Conservation (phyloP, 768 basidiomycete species). For the Pleurotus pulmonarius region DNA sequence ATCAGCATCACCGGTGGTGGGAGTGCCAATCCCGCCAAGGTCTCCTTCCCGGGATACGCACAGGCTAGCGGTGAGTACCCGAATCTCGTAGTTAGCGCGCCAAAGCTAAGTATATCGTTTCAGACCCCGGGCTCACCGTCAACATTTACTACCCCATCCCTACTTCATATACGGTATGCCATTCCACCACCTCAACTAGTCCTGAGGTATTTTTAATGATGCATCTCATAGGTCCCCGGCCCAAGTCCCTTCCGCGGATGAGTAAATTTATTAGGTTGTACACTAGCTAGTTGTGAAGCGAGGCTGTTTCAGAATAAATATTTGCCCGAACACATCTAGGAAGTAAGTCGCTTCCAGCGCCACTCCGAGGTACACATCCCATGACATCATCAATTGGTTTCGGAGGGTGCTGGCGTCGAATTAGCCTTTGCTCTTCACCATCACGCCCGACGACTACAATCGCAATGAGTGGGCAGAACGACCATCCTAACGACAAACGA, state of each 20-base stretch:
- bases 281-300: no score
- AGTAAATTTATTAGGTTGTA: neutral
- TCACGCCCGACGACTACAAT: no score
- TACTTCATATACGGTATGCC: conserved; percentile 3
- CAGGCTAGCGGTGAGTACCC: neutral
- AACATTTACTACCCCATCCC: conserved; percentile 22
- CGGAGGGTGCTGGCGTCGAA: no score
- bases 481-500: no score
- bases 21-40: conserved; percentile 30
- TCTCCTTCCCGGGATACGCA: conserved; percentile 27
- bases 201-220: neutral
- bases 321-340: no score
- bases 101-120: neutral
- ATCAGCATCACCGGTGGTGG: conserved; percentile 37
- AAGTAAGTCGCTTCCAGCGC: no score
- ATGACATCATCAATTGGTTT: no score
- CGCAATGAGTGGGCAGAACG: no score
- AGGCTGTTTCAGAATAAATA: no score
- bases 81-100: no score
- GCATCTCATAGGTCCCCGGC: neutral
- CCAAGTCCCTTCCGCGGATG: conserved; percentile 1
- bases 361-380: no score
- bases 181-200: neutral
- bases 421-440: no score
- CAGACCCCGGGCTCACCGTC: conserved; percentile 6